A percentile compares a stretch with the other conserved stretches of the same genome.
Evolutionary conservation across 106 monocot genomes (phyloP).

Genomic region (Narthecium ossifragum): DNA sequence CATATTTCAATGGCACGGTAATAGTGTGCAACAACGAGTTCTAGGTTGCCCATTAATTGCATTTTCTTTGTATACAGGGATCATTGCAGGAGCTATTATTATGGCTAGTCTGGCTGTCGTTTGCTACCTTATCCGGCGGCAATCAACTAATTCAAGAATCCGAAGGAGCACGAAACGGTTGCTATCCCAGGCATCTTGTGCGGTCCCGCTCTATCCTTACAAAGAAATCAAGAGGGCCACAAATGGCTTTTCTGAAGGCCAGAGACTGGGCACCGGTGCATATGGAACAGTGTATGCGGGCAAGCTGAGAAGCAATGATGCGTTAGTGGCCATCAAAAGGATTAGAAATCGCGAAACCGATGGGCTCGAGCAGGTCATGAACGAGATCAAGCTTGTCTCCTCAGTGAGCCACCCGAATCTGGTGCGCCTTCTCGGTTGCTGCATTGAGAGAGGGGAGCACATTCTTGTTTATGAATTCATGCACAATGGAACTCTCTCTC

Average conservation of each 20-base stretch:
- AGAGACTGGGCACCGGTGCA: slow-evolving; percentile 60
- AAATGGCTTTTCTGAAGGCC: slow-evolving; percentile 37
- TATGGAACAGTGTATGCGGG: slow-evolving; percentile 69
- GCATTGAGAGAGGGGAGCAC: slow-evolving; percentile 55
- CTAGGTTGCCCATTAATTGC: too few relatives aligned
- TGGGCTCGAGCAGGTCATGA: slow-evolving; percentile 57
- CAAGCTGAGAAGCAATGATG: slow-evolving; percentile 28
- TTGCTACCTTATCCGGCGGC: slow-evolving; percentile 30
- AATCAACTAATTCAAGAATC: not conserved
- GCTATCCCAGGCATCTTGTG: slow-evolving; percentile 50
- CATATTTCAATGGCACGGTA: too few relatives aligned
- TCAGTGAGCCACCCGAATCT: slow-evolving; percentile 63
- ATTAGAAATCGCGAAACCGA: slow-evolving; percentile 37
- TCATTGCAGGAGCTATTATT: slow-evolving; percentile 31
- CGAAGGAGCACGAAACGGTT: slow-evolving; percentile 27
- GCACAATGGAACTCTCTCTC: slow-evolving; percentile 63
- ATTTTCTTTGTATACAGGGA: slow-evolving; percentile 42
- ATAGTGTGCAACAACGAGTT: too few relatives aligned
- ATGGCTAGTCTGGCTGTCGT: slow-evolving; percentile 13
- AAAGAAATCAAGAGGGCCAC: slow-evolving; percentile 63
- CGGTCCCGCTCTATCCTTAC: slow-evolving; percentile 48
- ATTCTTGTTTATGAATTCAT: slow-evolving; percentile 70
- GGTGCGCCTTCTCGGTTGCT: slow-evolving; percentile 60
- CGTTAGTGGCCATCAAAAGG: slow-evolving; percentile 51
- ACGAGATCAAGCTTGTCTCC: slow-evolving; percentile 72